Evolutionary conservation across 176 grass and related monocot genomes (phyloP), one percentile per base, ranked within the genome.

Genomic region (Aegilops longissima): DNA sequence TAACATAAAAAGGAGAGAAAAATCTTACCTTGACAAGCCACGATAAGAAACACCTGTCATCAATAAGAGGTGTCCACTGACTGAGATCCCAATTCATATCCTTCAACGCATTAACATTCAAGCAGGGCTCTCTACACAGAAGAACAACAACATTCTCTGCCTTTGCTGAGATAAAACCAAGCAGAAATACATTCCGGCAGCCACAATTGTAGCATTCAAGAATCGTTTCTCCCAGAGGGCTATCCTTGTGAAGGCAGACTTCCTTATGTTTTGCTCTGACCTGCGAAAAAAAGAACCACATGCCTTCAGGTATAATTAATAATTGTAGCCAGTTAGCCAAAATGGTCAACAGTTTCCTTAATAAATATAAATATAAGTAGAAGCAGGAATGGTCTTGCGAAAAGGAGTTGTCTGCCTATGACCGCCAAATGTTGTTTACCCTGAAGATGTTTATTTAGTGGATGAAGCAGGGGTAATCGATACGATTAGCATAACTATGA

Each of bases 41-140:
- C 59, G 90, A 83, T 58, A 99, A 85, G 80, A 99, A 99, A 82
- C 97, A 99, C 24, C 97, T 92, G 69, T 99, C 97, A 14, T 99
- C 97, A 78, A 99, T 99, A 85, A 99, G 97, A 79, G 97, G 97
- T 64, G 92, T 97, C 97, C 97, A 99, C 75, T 99, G 97, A 82
- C 92, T 97, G 49, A 99, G 87, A 86, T 99, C 97, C 97, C 97
- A 99, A 79, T 97, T 97, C 97, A 97, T 99, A 67, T 97, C 97
- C 85, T 99, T 99, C 70, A 97, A 87, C 61, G 94, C 97, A 89
- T 99, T 97, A 69, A 99, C 97, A 89, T 84, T 99, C 89, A 99
- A 80, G 80, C 97, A 99, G n/a, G 97, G 97, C 39, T 97, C 97
- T 99, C 97, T 91, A 83, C 97, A 99, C 77, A 99, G 86, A 52